Percentiles rank a stretch among this genome's conserved stretches.
Evolutionary conservation across 495 filamentous ascomycete genomes (phyloP).

Genomic region (Lasiosphaeriaceae sp.): DNA sequence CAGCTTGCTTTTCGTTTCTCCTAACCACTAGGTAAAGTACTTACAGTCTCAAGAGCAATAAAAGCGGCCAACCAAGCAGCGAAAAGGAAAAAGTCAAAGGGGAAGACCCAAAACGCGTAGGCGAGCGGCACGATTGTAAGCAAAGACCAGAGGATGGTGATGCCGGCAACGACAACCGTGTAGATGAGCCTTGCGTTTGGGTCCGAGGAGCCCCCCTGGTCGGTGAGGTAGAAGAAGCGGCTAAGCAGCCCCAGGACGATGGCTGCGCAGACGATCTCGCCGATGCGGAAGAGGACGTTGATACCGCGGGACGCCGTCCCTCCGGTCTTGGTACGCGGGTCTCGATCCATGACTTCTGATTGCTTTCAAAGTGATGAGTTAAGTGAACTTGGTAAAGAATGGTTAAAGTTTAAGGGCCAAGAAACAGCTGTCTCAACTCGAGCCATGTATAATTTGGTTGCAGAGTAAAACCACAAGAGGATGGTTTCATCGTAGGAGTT

Average conservation of each 20-base stretch:
- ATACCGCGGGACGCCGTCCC: conserved; percentile 10
- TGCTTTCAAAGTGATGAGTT: neutral
- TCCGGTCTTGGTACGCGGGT: neutral
- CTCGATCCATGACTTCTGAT: neutral
- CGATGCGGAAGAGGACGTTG: conserved; percentile 13
- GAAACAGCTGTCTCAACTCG: too few species aligned
- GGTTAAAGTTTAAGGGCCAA: neutral
- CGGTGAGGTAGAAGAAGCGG: conserved; percentile 13
- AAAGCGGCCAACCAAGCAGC: conserved; percentile 17
- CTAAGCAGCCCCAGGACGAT: conserved; percentile 21
- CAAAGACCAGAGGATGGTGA: conserved; percentile 17
- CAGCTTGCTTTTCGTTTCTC: neutral
- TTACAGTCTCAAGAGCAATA: conserved; percentile 16
- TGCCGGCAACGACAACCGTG: conserved; percentile 7
- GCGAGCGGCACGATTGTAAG: conserved; percentile 15
- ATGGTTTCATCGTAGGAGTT: too few species aligned
- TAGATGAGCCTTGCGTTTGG: conserved; percentile 17
- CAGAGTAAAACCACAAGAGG: too few species aligned
- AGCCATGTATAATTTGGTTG: too few species aligned
- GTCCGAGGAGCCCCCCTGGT: conserved; percentile 8
- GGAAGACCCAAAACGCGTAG: conserved; percentile 17
- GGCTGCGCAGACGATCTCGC: conserved; percentile 13
- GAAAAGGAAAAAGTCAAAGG: conserved; percentile 17
- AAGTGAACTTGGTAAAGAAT: too few species aligned
- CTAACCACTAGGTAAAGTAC: neutral